These are phyloP conservation scores for Talaromyces sp. DNA, from an alignment of 2,329 filamentous ascomycete species.

Conservation along the genomic window DNA sequence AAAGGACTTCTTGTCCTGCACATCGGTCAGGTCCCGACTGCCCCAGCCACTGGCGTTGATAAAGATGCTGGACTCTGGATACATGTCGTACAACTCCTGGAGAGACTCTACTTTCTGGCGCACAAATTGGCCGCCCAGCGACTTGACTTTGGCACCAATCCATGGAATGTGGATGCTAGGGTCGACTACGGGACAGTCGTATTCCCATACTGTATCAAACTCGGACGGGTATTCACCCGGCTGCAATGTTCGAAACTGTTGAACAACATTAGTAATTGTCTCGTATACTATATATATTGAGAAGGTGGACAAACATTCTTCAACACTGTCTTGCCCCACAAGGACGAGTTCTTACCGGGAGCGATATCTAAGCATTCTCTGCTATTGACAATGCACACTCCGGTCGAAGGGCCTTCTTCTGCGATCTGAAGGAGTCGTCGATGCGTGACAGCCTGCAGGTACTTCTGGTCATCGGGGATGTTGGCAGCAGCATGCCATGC, in stretches of 20 bases:
- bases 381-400: conserved; percentile 29
- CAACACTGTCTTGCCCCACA: conserved; percentile 31
- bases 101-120: conserved; percentile 28
- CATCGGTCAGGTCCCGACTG: conserved; percentile 28
- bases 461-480: conserved; percentile 28
- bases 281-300: neutral
- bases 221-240: conserved; percentile 26
- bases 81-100: conserved; percentile 28
- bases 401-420: conserved; percentile 26
- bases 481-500: conserved; percentile 35
- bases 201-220: conserved; percentile 30
- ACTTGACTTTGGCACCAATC: conserved; percentile 22
- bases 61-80: conserved; percentile 30
- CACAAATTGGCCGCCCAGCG: conserved; percentile 29
- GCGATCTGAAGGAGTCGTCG: conserved; percentile 31
- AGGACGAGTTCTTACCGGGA: conserved; percentile 26
- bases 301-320: conserved; percentile 18
- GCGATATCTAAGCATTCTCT: conserved; percentile 30
- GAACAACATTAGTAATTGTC: neutral
- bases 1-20: conserved; percentile 29
- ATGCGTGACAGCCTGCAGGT: conserved; percentile 31
- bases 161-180: conserved; percentile 34
- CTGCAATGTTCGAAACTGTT: conserved; percentile 28
- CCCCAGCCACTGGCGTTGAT: conserved; percentile 36
- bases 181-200: conserved; percentile 33